Conservation (phyloP, 345 rosid genomes). For the Populus nigra region DNA sequence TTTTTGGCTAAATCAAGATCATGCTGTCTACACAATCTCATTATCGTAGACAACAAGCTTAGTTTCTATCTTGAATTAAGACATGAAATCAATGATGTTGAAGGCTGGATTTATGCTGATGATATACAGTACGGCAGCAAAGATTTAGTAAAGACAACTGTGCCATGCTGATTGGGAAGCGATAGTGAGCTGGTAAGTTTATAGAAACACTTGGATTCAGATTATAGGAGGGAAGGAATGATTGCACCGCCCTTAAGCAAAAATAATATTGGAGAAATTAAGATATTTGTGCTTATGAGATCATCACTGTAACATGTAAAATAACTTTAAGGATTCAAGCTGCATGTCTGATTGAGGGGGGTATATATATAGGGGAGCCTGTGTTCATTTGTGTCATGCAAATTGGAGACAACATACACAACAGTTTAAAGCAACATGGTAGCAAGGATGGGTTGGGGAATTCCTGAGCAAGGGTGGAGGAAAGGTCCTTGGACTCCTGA, state of each 20-base stretch:
- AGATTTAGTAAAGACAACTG: conserved; percentile 16
- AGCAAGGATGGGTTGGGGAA: conserved; percentile 49
- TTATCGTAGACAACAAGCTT: background rate
- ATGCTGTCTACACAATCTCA: background rate
- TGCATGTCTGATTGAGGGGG: conserved; percentile 11
- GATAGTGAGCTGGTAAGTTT: conserved; percentile 21
- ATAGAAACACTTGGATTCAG: conserved; percentile 21
- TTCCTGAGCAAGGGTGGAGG: conserved; percentile 52
- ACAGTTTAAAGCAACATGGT: conserved; percentile 10
- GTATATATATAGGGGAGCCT: conserved; percentile 19
- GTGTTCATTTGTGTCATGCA: conserved; percentile 26
- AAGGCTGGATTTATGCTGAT: background rate
- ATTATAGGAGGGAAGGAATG: conserved; percentile 17
- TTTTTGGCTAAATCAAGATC: conserved; percentile 11
- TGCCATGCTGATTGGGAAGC: conserved; percentile 8
- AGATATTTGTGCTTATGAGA: conserved; percentile 30
- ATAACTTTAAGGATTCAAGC: conserved; percentile 1
- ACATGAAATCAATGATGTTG: background rate
- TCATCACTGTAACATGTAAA: conserved; percentile 10
- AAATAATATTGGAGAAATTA: conserved; percentile 24
- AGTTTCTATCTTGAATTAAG: background rate
- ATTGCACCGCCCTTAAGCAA: conserved; percentile 1
- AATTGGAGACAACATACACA: conserved; percentile 17
- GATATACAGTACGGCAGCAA: background rate
- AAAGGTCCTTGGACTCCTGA: conserved; percentile 89